Evolutionary conservation across 192 early-diverging fungal genomes (phyloP).

Genomic region (Phlyctochytrium planicorne): DNA sequence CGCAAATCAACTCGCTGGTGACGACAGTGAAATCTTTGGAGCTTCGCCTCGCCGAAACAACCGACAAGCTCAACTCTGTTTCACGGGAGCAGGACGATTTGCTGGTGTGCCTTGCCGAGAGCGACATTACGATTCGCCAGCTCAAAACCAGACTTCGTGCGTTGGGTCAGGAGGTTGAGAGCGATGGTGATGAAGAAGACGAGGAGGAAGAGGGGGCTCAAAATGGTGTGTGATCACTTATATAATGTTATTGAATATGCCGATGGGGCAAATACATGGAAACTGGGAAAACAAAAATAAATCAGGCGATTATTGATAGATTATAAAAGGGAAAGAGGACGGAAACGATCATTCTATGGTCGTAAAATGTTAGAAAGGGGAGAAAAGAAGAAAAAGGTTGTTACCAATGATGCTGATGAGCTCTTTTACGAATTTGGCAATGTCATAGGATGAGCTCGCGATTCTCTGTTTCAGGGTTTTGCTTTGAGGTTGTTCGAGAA

Average conservation of each 20-base stretch:
- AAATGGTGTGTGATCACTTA: neutral
- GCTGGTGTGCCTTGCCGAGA: slow-evolving; percentile 79
- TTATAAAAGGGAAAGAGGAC: too few species aligned
- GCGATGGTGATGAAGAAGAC: slow-evolving; percentile 56
- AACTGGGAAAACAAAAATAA: too few species aligned
- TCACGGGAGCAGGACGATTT: slow-evolving; percentile 82
- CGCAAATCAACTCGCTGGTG: slow-evolving; percentile 14
- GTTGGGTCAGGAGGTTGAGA: slow-evolving; percentile 30
- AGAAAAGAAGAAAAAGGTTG: too few species aligned
- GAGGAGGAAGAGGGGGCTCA: slow-evolving; percentile 45
- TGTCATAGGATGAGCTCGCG: slow-evolving; percentile 82
- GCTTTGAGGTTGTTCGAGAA: slow-evolving; percentile 43
- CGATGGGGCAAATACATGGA: too few species aligned
- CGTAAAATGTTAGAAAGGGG: too few species aligned
- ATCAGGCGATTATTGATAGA: too few species aligned
- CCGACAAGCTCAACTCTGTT: slow-evolving; percentile 22
- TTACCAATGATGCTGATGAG: slow-evolving; percentile 69
- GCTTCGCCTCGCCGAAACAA: neutral
- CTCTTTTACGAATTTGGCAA: slow-evolving; percentile 86
- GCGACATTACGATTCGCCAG: slow-evolving; percentile 66
- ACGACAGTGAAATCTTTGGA: slow-evolving; percentile 5
- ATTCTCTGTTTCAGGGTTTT: slow-evolving; percentile 80
- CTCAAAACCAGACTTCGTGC: slow-evolving; percentile 39
- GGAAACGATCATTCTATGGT: too few species aligned
- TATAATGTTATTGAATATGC: too few species aligned